Base-by-base conservation (phyloP, 2,329 filamentous ascomycete species). In the Escovopsis sp. region DNA sequence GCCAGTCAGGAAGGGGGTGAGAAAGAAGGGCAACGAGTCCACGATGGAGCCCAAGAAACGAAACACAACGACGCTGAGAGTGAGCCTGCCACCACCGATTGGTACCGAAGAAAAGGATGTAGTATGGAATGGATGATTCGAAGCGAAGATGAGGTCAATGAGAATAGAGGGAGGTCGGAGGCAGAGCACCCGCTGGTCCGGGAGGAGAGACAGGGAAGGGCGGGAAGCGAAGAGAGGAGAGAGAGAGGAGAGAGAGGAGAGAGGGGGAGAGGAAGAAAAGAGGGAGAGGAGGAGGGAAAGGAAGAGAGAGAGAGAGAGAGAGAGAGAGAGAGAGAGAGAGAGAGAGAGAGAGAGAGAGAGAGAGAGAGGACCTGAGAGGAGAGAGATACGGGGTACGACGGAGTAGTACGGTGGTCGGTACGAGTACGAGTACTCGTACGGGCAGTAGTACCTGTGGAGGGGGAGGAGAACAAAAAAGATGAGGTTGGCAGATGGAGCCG, bases 1-100 rank as follows among this genome's bases (percentile, higher is more conserved):
- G 36, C 35, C 35, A 38, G 35, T 33, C 38, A 30, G 35, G 35
- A 11, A 7, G 9, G 13, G 16, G n/a, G n/a, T n/a, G n/a, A n/a
- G n/a, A n/a, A n/a, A 12, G 15, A 30, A 30, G 17, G 16, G 12
- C 10, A 12, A 15, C 28, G 15, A 16, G 16, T 31, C 15, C 11
- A 11, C 12, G 28, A 15, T 13, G 27, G 27, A 16, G 28, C 8
- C 28, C 14, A 11, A 16, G 5, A 14, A 25, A 25, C 8, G 17
- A 17, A 31, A 31, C 28, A 15, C 17, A 31, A 31, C 14, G 28
- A 17, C 17, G 28, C 28, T 31, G 28, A 31, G 17, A 31, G 28
- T 31, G 28, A 31, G 28, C 28, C 28, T 31, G 28, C 17, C 28
- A 31, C 28, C 15, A 31, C 15, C 28, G 21, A 25, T 31, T 31